Percentiles rank a stretch among this genome's conserved stretches.
Conservation (phyloP, 2,329 filamentous ascomycete species). For the Penicillium sp. region DNA sequence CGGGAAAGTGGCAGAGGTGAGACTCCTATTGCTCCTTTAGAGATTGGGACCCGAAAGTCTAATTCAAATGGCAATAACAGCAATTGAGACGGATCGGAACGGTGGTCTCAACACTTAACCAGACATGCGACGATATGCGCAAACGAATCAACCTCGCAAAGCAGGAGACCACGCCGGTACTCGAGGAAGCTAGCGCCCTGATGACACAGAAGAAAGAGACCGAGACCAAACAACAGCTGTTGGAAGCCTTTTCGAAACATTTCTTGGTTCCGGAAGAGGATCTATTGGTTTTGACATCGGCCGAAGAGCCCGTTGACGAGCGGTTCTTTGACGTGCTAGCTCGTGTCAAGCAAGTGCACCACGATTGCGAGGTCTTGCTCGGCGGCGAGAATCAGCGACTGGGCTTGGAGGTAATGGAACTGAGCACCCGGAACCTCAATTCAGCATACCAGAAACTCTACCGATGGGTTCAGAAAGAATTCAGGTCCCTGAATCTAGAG, state of each 20-base stretch:
- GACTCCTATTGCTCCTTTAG: conserved; percentile 22
- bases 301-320: conserved; percentile 79
- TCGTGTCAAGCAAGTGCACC: conserved; percentile 81
- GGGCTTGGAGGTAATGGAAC: conserved; percentile 87
- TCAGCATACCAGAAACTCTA: conserved; percentile 93
- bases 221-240: conserved; percentile 75
- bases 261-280: conserved; percentile 86
- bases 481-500: conserved; percentile 88
- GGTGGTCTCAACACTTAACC: conserved; percentile 75
- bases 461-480: conserved; percentile 90
- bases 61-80: conserved; percentile 46
- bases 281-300: conserved; percentile 69
- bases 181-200: conserved; percentile 74
- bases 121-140: conserved; percentile 77
- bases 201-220: conserved; percentile 71
- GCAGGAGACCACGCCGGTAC: conserved; percentile 68
- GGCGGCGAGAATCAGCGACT: conserved; percentile 87
- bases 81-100: conserved; percentile 83
- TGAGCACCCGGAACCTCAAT: conserved; percentile 82
- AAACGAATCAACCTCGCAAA: conserved; percentile 73
- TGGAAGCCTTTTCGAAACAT: conserved; percentile 74
- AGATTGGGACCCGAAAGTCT: conserved; percentile 6
- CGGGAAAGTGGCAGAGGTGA: conserved; percentile 80
- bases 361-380: conserved; percentile 83
- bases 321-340: conserved; percentile 75